Evolutionary conservation across 345 rosid genomes (phyloP).

Genomic region (Murraya koenigii): DNA sequence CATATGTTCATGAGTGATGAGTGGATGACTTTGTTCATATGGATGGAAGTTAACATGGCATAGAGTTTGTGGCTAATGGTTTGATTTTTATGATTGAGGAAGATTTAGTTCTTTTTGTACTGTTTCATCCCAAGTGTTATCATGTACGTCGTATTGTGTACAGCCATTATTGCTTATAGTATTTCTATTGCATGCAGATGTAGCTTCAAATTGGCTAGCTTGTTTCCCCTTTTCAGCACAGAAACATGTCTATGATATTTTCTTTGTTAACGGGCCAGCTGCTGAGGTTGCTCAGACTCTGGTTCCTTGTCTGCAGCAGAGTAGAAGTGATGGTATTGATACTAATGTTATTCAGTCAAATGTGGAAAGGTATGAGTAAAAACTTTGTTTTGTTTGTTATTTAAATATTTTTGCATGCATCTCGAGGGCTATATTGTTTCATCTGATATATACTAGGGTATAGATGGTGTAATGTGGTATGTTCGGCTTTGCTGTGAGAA

Average conservation of each 20-base stretch:
- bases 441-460: not conserved
- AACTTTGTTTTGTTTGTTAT: constrained; percentile 2
- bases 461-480: no score
- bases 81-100: not conserved
- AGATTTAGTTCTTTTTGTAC: not conserved
- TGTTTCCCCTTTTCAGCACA: constrained; percentile 78
- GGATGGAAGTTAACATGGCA: not conserved
- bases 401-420: not conserved
- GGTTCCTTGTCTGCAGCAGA: constrained; percentile 58
- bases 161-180: constrained; percentile 9
- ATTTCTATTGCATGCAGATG: constrained; percentile 49
- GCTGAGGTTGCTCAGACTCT: constrained; percentile 76
- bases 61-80: not conserved
- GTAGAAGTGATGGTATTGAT: constrained; percentile 32
- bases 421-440: not conserved
- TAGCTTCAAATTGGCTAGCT: constrained; percentile 84
- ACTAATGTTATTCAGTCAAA: constrained; percentile 47
- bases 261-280: constrained; percentile 67
- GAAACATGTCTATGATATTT: constrained; percentile 71
- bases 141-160: not conserved
- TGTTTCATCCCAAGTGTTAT: not conserved
- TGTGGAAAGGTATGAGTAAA: constrained; percentile 59
- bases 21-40: not conserved
- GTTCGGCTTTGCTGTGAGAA: not conserved
- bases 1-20: not conserved